A percentile compares a stretch with the other conserved stretches of the same genome.
phyloP scores from a whole-genome alignment of 2,329 filamentous ascomycete genomes.

The Graphiopsis chlorocephala region DNA sequence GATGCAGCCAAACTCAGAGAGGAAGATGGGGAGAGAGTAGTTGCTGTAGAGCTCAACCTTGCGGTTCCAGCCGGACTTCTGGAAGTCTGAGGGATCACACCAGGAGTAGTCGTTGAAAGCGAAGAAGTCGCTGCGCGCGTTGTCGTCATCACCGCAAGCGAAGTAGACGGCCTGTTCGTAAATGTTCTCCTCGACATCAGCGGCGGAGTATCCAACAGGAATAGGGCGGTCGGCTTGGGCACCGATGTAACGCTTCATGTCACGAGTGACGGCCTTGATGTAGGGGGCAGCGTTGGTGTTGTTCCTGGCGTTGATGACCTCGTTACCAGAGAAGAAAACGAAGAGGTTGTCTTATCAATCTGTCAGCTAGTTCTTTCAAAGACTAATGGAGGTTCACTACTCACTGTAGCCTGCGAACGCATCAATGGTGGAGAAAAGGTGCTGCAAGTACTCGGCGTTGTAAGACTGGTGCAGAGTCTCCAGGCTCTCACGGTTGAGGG shows the following conservation, averaged over 20 bases:
- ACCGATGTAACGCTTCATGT: conserved; percentile 77
- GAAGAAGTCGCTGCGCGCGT: conserved; percentile 77
- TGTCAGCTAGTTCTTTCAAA: neutral
- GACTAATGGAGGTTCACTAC: neutral
- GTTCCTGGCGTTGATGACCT: conserved; percentile 64
- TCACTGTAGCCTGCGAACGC: conserved; percentile 69
- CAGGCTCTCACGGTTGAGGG: conserved; percentile 73
- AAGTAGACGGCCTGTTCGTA: conserved; percentile 85
- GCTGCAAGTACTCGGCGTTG: conserved; percentile 81
- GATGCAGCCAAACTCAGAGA: conserved; percentile 90
- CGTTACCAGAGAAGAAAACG: conserved; percentile 77
- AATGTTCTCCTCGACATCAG: conserved; percentile 81
- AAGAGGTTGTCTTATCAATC: conserved; percentile 67
- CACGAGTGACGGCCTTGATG: conserved; percentile 68
- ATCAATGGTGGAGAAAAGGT: conserved; percentile 84
- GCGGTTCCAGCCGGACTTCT: conserved; percentile 72
- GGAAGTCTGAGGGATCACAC: conserved; percentile 69
- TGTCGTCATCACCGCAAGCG: conserved; percentile 82
- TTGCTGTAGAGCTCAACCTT: conserved; percentile 85
- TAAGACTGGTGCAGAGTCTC: conserved; percentile 61
- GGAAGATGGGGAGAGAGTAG: conserved; percentile 85
- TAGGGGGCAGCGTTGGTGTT: conserved; percentile 68
- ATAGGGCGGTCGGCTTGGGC: conserved; percentile 65
- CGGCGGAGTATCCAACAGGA: conserved; percentile 79
- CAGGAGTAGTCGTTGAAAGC: conserved; percentile 88